Base-by-base conservation (phyloP, 2,329 filamentous ascomycete genomes). In the Talaromyces rugulosus region DNA sequence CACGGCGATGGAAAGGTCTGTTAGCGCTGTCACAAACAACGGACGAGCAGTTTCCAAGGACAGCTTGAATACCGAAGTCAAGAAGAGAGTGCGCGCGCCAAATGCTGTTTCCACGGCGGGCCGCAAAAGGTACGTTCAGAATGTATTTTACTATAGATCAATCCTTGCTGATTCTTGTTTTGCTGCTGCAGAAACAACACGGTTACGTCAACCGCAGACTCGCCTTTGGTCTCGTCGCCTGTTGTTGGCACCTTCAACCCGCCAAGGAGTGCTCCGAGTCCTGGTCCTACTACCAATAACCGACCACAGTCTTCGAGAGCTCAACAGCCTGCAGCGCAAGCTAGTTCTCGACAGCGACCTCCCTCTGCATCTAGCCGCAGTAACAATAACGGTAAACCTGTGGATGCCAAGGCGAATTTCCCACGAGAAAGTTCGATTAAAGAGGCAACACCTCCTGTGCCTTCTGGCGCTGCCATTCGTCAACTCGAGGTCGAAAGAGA, bases 211-310 rank as follows among this genome's bases (percentile, higher is more conserved):
- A 78, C 80, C 30, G 83, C 81, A 62, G 84, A 87, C 69, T 90
- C 91, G 1, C 87, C 90, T 18, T 88, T 87, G 66, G 85, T 87
- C n/a, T 89, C 91, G 1, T 94, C 92, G 1, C 91, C 91, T 18
- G 83, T 92, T 54, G 81, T 90, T 55, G 84, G 86, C 56, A 84
- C 83, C n/a, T 85, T 91, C 62, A 75, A 77, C 61, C 68, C 76
- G 47, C 83, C 86, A 30, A 90, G 92, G 67, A 79, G 81, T 77
- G 66, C 76, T 74, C 59, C 80, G 59, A 90, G 88, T 47, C 89
- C 89, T 31, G 85, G 82, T 8, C 87, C 87, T 6, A 75, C 77
- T 56, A 77, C 77, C 62, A 75, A 78, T 33, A 79, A 85, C 62
- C 85, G 89, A 51, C 88, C 90, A 12, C 82, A 85, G 57, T 87